Evolutionary conservation across 1,284 basidiomycete genomes (phyloP), one percentile per base, ranked within the genome.

Genomic region (Stygiomarasmius scandens): DNA sequence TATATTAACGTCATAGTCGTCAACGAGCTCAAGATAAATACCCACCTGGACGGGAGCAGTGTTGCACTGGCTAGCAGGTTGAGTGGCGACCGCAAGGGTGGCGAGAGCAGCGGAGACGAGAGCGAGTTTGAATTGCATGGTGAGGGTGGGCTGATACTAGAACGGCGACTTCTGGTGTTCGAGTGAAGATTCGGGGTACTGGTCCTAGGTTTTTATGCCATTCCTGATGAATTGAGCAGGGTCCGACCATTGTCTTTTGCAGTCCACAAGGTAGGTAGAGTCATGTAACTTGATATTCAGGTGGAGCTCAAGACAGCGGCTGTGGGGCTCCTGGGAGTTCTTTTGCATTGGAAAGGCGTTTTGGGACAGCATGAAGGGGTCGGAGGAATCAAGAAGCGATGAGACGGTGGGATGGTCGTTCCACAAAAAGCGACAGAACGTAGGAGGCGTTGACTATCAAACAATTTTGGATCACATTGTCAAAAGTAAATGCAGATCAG

Each of bases 121-220:
- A 54, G 63, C 47, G 58, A 62, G 57, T 52, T 70, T 68, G 66
- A 67, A 68, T 52, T 63, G 66, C 65, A 68, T 69, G 59, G 34
- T 66, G 23, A 48, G 25, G 44, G 49, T 53, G 49, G 19, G 38
- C 29, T 32, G 38, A 23, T 27, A 43, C 51, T 52, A 46, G 52
- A 54, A 58, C 53, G 44, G 38, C 49, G 43, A 61, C 50, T 60
- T 41, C 32, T 27, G 56, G 44, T 58, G 52, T 61, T 49, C 38
- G 44, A 49, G 47, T 46, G 50, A 46, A 12, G 49, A 46, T 19
- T 45, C 12, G 14, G 25, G n/a, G 9, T 22, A 9, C n/a, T n/a
- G 11, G 22, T 22, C 14, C 14, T 2, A 16, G 23, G 32, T 36
- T 52, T 57, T 52, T 57, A 57, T 57, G 51, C 45, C 24, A 29